phyloP scores from a whole-genome alignment of 2,329 filamentous ascomycete genomes.

The Chaetomiaceae sp. region DNA sequence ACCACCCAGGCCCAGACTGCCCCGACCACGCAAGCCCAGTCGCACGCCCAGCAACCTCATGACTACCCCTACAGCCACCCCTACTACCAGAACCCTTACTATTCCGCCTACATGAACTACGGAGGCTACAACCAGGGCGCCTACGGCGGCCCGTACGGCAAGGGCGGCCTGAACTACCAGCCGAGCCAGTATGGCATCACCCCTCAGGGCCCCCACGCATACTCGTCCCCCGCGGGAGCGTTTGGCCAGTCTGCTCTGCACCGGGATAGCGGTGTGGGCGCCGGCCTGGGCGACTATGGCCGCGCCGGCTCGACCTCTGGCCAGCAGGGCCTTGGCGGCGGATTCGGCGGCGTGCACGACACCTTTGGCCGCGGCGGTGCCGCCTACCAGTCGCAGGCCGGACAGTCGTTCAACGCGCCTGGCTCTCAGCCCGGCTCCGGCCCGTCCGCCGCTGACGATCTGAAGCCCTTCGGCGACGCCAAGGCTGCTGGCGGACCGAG shows the following conservation, averaged over 20 bases:
- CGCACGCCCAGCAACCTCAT: constrained; percentile 38
- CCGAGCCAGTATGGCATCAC: constrained; percentile 52
- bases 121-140: constrained; percentile 49
- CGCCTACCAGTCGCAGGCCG: constrained; percentile 51
- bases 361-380: constrained; percentile 50
- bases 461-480: constrained; percentile 56
- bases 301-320: constrained; percentile 46
- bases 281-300: constrained; percentile 50
- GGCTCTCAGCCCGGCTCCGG: constrained; percentile 42
- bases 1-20: constrained; percentile 43
- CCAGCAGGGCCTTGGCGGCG: constrained; percentile 47
- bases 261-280: constrained; percentile 48
- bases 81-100: constrained; percentile 61
- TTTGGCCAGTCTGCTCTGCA: constrained; percentile 52
- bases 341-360: constrained; percentile 53
- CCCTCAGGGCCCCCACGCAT: constrained; percentile 54
- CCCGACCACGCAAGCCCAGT: constrained; percentile 33
- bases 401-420: constrained; percentile 50
- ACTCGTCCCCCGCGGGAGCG: constrained; percentile 50
- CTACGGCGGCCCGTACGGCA: constrained; percentile 50
- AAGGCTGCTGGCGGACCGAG: constrained; percentile 53
- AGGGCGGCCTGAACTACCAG: constrained; percentile 51
- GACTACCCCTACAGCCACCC: constrained; percentile 52
- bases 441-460: constrained; percentile 45
- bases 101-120: constrained; percentile 53